Percentiles rank a stretch among this genome's conserved stretches.
These are phyloP conservation scores for Aspergillus sp. DNA, from an alignment of 2,329 filamentous ascomycete species.

Conservation along the genomic window DNA sequence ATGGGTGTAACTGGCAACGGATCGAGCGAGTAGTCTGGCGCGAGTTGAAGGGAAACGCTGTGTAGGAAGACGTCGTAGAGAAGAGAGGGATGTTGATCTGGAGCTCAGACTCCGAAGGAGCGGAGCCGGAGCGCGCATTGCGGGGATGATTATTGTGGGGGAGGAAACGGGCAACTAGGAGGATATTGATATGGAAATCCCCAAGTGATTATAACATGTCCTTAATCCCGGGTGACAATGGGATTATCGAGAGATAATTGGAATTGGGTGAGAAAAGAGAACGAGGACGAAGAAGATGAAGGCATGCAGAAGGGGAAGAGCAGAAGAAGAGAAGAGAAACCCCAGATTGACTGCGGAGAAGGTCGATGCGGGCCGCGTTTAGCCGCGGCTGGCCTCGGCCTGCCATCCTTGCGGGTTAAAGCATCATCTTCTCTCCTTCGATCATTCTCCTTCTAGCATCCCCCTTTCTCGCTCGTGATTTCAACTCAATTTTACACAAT, in stretches of 20 bases:
- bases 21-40: conserved; percentile 27
- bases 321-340: background rate
- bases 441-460: background rate
- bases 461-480: background rate
- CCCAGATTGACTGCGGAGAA: conserved; percentile 26
- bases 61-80: conserved; percentile 22
- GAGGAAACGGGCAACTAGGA: background rate
- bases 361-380: conserved; percentile 43
- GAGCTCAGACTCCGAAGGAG: conserved; percentile 40
- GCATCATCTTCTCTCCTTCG: conserved; percentile 2
- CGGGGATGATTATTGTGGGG: conserved; percentile 20
- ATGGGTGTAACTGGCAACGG: conserved; percentile 74
- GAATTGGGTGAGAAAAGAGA: background rate
- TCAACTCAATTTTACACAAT: conserved; percentile 18
- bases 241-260: background rate
- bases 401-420: background rate
- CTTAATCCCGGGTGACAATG: background rate
- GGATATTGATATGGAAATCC: background rate
- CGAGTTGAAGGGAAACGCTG: conserved; percentile 7
- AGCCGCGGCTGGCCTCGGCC: conserved; percentile 36
- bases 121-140: conserved; percentile 40
- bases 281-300: conserved; percentile 4
- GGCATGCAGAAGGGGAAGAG: conserved; percentile 6
- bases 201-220: conserved; percentile 3
- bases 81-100: conserved; percentile 20